Conservation (phyloP, 108 stramenopile genomes). For the Cylindrotheca closterium region DNA sequence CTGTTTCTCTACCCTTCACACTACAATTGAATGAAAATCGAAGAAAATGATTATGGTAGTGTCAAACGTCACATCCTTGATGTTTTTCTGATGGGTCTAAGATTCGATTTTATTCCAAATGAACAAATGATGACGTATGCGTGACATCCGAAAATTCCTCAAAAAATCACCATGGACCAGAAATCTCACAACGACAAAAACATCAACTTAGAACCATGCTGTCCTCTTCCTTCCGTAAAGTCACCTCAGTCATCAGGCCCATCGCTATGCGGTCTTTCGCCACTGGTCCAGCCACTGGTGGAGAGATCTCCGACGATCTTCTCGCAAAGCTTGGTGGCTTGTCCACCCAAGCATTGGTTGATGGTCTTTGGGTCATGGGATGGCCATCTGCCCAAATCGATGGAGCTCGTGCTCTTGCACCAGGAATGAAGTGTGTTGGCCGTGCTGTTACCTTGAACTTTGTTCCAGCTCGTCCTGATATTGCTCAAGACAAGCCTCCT, state of each 20-base stretch:
- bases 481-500: conserved; percentile 82
- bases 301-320: conserved; percentile 71
- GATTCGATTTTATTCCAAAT: too few relatives aligned
- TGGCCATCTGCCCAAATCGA: conserved; percentile 88
- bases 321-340: conserved; percentile 72
- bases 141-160: too few relatives aligned
- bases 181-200: too few relatives aligned
- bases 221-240: conserved; percentile 20
- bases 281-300: conserved; percentile 75
- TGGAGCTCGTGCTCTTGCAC: conserved; percentile 66
- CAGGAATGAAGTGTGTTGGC: conserved; percentile 76
- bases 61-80: too few relatives aligned
- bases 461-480: conserved; percentile 87
- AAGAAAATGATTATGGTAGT: too few relatives aligned
- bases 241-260: conserved; percentile 7
- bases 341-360: conserved; percentile 86
- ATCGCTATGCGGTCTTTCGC: conserved; percentile 51
- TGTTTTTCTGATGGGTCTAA: too few relatives aligned
- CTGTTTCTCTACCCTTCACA: too few relatives aligned
- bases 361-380: conserved; percentile 93
- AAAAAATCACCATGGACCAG: too few relatives aligned
- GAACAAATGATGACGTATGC: too few relatives aligned
- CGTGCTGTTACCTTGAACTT: conserved; percentile 88
- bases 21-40: too few relatives aligned
- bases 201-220: conserved; percentile 25